Base-by-base conservation (phyloP, 192 early-diverging fungal genomes). In the Backusella tuberculispora region DNA sequence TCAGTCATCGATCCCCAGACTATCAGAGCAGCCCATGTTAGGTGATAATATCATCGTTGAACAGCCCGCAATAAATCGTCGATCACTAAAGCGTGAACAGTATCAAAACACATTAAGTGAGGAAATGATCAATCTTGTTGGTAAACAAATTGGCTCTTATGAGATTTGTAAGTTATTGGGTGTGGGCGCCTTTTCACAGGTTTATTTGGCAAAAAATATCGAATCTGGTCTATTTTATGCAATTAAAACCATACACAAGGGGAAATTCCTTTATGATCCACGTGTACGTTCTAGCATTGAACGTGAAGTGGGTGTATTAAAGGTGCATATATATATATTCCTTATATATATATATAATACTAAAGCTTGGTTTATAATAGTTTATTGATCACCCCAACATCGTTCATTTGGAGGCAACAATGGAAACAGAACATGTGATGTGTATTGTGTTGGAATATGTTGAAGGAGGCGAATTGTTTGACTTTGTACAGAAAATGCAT, bases 381-480 rank as follows among this genome's bases (percentile, higher is more conserved):
- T 86, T 82, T 26, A 82, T 94, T 8, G 77, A 90, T 34, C 91
- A 94, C 78, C 85, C 88, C 17, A 87, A 92, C 73, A 90, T 94
- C 66, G 86, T 94, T 21, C 81, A 82, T 5, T 76, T 94, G 5
- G 73, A 87, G 42, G 89, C 88, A 29, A 86, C 85, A 1, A 81
- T 93, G 66, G 90, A 92, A 66, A 92, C 89, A 0, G 80, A 86
- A 5, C 81, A 82, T 19, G 83, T 90, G 46, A 75, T 85, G 44
- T 94, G 90, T 71, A 80, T 95, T 21, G 84, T 95, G 6, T 73
- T 94, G 38, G 93, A 93, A 68, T 90, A 91, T 81, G 84, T 89
- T 6, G 77, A 84, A 38, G 92, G 91, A 47, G 93, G 92, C 10
- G 93, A 95, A 66, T 77, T 94, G 10, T 95, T 92, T 78, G 91